A percentile compares a stretch with the other conserved stretches of the same genome.
These are phyloP conservation scores for Penicillium sp. DNA, from an alignment of 2,329 filamentous ascomycete genomes.

Conservation along the genomic window DNA sequence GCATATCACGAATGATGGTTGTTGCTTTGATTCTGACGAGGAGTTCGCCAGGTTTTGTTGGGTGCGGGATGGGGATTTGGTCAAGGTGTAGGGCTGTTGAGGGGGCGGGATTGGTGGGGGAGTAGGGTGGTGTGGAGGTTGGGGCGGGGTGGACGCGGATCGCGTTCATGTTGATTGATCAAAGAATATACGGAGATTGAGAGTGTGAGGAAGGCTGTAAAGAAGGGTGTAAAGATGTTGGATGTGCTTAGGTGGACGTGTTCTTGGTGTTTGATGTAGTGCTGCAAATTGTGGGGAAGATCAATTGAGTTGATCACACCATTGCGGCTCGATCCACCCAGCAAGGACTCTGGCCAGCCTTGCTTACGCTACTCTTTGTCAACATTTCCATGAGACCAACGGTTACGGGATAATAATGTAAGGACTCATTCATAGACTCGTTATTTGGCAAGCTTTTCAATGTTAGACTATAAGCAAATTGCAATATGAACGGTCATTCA, in stretches of 20 bases:
- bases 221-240: not conserved
- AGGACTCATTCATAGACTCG: not conserved
- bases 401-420: not conserved
- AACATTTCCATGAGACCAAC: not conserved
- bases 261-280: not conserved
- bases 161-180: conserved; percentile 26
- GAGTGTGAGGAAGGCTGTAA: not conserved
- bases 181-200: not conserved
- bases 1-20: conserved; percentile 30
- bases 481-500: not conserved
- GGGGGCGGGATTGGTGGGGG: conserved; percentile 35
- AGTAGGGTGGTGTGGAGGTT: conserved; percentile 17
- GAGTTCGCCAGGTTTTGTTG: conserved; percentile 22
- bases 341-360: not conserved
- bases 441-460: not conserved
- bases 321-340: conserved; percentile 1
- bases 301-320: not conserved
- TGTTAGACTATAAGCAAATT: not conserved
- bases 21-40: conserved; percentile 30
- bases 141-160: conserved; percentile 29
- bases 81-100: conserved; percentile 27
- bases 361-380: conserved; percentile 1
- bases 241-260: not conserved
- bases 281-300: not conserved
- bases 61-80: conserved; percentile 27